Conservation (phyloP, 2,329 filamentous ascomycete species). For the Neocucurbitaria cava region DNA sequence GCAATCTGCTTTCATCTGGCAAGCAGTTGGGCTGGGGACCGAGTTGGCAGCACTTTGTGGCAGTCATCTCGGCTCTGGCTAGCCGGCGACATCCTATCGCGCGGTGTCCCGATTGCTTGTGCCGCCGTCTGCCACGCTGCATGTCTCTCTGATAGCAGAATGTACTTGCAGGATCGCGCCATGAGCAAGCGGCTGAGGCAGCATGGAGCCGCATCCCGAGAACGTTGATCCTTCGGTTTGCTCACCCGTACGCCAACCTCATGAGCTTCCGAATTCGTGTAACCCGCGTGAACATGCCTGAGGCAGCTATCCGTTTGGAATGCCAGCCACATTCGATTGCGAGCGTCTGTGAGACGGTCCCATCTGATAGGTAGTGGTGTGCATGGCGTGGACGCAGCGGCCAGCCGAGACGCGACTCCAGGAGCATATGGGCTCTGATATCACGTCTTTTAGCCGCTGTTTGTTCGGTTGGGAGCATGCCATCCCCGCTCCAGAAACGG, state of each 20-base stretch:
- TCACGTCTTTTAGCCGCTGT: constrained; percentile 19
- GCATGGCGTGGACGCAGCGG: neutral
- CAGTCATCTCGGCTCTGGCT: constrained; percentile 14
- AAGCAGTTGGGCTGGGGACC: constrained; percentile 7
- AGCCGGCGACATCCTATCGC: constrained; percentile 17
- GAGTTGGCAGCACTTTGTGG: constrained; percentile 13
- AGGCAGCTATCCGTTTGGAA: constrained; percentile 2
- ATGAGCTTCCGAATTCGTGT: constrained; percentile 26
- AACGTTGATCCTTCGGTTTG: constrained; percentile 18
- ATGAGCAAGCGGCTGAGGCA: constrained; percentile 8
- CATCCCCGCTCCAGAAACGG: constrained; percentile 13
- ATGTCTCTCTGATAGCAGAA: constrained; percentile 17
- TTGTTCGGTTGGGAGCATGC: constrained; percentile 7
- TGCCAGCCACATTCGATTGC: neutral
- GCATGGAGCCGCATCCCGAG: constrained; percentile 11
- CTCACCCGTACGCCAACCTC: constrained; percentile 12
- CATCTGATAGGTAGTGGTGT: neutral
- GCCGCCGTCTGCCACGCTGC: constrained; percentile 11
- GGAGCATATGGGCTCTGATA: constrained; percentile 13
- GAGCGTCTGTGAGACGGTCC: neutral
- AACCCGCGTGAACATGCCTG: neutral
- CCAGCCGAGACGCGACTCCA: neutral
- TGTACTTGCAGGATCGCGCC: constrained; percentile 13
- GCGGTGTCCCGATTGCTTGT: constrained; percentile 5
- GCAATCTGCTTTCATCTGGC: constrained; percentile 21